These are phyloP conservation scores for Xylaria sp. DNA, from an alignment of 2,329 filamentous ascomycete genomes.

Conservation along the genomic window DNA sequence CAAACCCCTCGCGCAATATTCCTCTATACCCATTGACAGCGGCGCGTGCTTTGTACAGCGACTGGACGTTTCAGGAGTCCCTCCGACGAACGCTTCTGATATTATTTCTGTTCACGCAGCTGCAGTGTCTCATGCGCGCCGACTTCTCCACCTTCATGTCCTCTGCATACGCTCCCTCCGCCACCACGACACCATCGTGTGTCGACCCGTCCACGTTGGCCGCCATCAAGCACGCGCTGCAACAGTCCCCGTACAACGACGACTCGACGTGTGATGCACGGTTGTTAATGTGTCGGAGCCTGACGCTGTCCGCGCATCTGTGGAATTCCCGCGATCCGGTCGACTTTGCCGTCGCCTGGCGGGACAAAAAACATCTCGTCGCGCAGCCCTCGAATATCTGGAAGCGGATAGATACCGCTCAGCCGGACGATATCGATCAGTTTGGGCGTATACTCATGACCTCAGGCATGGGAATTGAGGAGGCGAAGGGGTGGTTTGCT, in stretches of 20 bases:
- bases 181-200: not conserved
- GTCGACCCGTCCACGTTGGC: conserved; percentile 17
- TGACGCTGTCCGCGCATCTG: conserved; percentile 40
- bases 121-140: conserved; percentile 29
- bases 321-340: conserved; percentile 36
- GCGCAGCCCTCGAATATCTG: conserved; percentile 27
- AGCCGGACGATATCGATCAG: conserved; percentile 36
- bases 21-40: conserved; percentile 32
- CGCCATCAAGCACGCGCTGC: conserved; percentile 12
- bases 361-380: conserved; percentile 31
- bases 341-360: conserved; percentile 38
- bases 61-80: conserved; percentile 39
- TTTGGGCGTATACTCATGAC: conserved; percentile 36
- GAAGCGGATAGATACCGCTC: conserved; percentile 3
- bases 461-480: conserved; percentile 33
- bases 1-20: conserved; percentile 21
- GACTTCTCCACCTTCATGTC: conserved; percentile 22
- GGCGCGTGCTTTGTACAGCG: conserved; percentile 32
- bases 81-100: conserved; percentile 33
- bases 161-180: not conserved
- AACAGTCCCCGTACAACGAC: not conserved
- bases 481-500: conserved; percentile 36
- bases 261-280: conserved; percentile 15
- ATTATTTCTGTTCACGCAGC: conserved; percentile 31
- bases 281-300: conserved; percentile 27